Base-by-base conservation (phyloP, 768 basidiomycete species). In the Leccinum aurantiacum region DNA sequence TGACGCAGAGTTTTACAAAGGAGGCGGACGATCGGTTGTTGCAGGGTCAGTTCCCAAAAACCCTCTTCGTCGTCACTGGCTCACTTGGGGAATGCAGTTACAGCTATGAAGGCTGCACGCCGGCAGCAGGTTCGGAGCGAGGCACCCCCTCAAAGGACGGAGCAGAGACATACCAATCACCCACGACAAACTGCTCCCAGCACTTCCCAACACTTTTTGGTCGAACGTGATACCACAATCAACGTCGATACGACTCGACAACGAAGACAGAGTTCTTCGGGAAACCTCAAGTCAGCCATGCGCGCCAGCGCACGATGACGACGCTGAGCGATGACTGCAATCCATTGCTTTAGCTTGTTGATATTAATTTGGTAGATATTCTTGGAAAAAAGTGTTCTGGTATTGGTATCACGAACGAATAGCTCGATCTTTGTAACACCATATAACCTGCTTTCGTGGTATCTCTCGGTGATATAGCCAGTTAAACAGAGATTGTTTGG, bases 1-100 rank as follows among this genome's bases (percentile, higher is more conserved):
- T 93, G 57, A 90, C 88, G 82, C 86, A 91, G 73, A 89, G 88
- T 61, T 93, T 90, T 67, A 86, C 86, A 63, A 80, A 83, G 44
- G 90, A 93, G 74, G 91, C 91, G 24, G 90, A 91, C 63, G 71
- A 80, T 10, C 86, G 85, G 71, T 68, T 88, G 41, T 69, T 87
- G 37, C 85, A 88, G 78, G 84, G 90, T 90, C 37, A 58, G 65
- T 56, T 41, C 17, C 37, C 19, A 22, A 13, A 15, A 19, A 13
- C 7, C 11, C 37, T 46, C 25, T 2, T 29, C n/a, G 22, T 31
- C 17, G 29, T 9, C 61, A 24, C 25, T 57, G 24, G 50, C 60
- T 69, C 25, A 72, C 41, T 46, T 19, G 9, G 9, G 47, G 9
- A 24, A 25, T 11, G 9, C 41, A 75, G 72, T 75, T 19, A 63